Evolutionary conservation across 177 flowering plant genomes (phyloP).

Genomic region (Tripterygium wilfordii): DNA sequence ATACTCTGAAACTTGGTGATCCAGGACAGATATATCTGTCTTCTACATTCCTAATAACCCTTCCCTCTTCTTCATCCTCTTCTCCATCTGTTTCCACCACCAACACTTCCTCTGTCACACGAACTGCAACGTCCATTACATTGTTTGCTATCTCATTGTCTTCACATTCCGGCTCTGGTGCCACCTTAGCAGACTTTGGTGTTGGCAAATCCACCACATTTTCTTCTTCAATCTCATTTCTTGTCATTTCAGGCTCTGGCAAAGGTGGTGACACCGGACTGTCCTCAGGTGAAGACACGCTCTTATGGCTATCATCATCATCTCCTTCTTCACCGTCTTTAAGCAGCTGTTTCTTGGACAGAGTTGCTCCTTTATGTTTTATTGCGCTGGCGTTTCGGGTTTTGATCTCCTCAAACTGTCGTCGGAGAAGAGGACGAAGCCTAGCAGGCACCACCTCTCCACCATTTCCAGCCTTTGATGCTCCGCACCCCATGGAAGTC

Average conservation of each 20-base stretch:
- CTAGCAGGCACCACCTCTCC: slow-evolving; percentile 7
- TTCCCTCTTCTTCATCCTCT: slow-evolving; percentile 6
- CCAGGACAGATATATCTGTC: slow-evolving; percentile 3
- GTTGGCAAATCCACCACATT: too few relatives aligned
- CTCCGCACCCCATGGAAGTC: slow-evolving; percentile 9
- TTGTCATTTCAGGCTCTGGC: too few relatives aligned
- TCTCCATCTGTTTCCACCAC: background rate
- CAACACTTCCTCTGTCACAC: too few relatives aligned
- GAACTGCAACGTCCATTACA: too few relatives aligned
- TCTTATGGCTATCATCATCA: background rate
- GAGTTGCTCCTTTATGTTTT: background rate
- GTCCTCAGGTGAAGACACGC: background rate
- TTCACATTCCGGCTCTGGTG: background rate
- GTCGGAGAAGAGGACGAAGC: slow-evolving; percentile 7
- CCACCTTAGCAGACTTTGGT: background rate
- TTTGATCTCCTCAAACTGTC: slow-evolving; percentile 8
- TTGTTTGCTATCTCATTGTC: background rate
- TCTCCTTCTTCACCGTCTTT: slow-evolving; percentile 3
- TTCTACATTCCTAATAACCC: background rate
- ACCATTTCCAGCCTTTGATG: slow-evolving; percentile 7
- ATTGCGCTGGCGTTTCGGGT: background rate
- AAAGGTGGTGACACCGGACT: background rate
- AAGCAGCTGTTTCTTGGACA: slow-evolving; percentile 15
- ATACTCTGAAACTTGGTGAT: slow-evolving; percentile 24
- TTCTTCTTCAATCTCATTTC: too few relatives aligned